Conservation (phyloP, 2,329 filamentous ascomycete species). For the Lecanicillium sp. region DNA sequence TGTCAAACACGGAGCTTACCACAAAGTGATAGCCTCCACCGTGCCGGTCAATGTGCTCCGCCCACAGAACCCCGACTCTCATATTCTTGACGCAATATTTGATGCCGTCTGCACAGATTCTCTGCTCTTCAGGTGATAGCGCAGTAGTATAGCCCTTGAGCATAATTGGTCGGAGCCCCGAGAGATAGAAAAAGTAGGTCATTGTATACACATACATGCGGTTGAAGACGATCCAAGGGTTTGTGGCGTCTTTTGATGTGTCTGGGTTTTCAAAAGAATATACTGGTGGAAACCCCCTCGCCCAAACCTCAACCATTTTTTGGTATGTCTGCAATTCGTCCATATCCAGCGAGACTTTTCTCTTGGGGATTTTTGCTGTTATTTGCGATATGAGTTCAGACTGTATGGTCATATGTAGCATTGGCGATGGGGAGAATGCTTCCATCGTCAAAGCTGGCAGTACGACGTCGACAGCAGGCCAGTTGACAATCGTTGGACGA, state of each 20-base stretch:
- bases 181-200: conserved; percentile 38
- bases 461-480: conserved; percentile 11
- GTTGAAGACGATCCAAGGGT: conserved; percentile 40
- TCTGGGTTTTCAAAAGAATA: conserved; percentile 37
- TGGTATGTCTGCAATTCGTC: conserved; percentile 28
- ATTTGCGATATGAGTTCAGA: conserved; percentile 26
- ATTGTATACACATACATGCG: conserved; percentile 40
- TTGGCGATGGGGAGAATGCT: conserved; percentile 14
- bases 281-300: conserved; percentile 34
- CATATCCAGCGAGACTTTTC: conserved; percentile 24
- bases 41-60: conserved; percentile 6
- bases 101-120: conserved; percentile 37
- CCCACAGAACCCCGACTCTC: conserved; percentile 25
- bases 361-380: conserved; percentile 21
- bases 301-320: conserved; percentile 35
- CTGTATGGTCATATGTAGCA: conserved; percentile 30
- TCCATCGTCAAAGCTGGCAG: conserved; percentile 16
- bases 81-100: conserved; percentile 38
- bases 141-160: conserved; percentile 28
- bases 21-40: conserved; percentile 45
- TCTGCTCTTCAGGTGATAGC: conserved; percentile 26
- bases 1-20: conserved; percentile 46
- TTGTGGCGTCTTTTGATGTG: conserved; percentile 32
- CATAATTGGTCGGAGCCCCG: conserved; percentile 41
- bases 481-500: conserved; percentile 15